A percentile compares a stretch with the other conserved stretches of the same genome.
These are phyloP conservation scores for Phaseolus lunatus DNA, from an alignment of 306 rosid species.

Conservation along the genomic window DNA sequence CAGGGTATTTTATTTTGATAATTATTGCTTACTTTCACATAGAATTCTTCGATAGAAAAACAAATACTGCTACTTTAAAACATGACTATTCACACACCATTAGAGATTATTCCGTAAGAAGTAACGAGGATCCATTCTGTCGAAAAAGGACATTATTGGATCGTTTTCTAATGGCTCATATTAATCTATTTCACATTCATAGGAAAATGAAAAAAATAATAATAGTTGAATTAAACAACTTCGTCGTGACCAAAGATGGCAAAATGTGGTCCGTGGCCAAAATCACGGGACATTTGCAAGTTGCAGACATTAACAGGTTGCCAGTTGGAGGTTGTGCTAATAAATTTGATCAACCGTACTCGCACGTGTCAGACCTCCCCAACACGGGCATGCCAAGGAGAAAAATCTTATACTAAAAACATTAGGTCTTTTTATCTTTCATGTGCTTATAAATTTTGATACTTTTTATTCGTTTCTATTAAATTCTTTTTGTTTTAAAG, in stretches of 20 bases:
- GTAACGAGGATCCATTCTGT: not conserved
- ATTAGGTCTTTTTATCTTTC: too few species aligned
- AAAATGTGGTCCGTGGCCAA: conserved; percentile 6
- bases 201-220: not conserved
- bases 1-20: not conserved
- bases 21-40: not conserved
- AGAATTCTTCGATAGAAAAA: not conserved
- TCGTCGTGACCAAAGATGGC: not conserved
- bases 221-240: not conserved
- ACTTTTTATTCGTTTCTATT: too few species aligned
- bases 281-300: not conserved
- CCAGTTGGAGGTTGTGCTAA: not conserved
- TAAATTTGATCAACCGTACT: not conserved
- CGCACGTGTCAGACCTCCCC: not conserved
- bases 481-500: too few species aligned
- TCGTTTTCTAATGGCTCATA: not conserved
- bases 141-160: not conserved
- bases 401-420: too few species aligned
- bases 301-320: not conserved
- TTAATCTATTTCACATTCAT: not conserved
- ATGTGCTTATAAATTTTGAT: too few species aligned
- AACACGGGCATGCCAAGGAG: not conserved
- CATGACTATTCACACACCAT: not conserved
- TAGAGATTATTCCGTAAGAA: not conserved
- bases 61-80: not conserved